These are phyloP conservation scores for Trametes polyzona DNA, from an alignment of 1,284 basidiomycete species.

Conservation along the genomic window DNA sequence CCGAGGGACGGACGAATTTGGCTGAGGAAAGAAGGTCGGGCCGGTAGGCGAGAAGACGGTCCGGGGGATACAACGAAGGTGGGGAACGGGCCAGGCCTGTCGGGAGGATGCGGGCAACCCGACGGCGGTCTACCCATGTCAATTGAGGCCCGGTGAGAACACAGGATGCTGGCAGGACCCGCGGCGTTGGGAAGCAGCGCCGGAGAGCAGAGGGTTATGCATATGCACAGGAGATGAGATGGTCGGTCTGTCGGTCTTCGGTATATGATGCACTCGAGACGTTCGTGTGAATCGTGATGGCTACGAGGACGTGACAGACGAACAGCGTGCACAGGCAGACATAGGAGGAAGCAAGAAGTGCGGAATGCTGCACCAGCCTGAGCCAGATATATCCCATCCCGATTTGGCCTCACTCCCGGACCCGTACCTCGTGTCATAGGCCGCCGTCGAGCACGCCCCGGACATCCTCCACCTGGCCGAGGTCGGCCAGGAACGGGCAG, in stretches of 20 bases:
- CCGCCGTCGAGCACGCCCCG: conserved; percentile 90
- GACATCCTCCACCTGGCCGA: conserved; percentile 87
- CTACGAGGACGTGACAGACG: conserved; percentile 26
- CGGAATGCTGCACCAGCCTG: conserved; percentile 6
- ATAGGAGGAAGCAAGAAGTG: conserved; percentile 11
- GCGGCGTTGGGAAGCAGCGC: background rate
- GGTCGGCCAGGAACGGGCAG: conserved; percentile 90
- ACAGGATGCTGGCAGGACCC: background rate
- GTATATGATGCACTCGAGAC: conserved; percentile 16
- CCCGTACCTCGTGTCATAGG: conserved; percentile 46
- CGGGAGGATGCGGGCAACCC: too few species aligned
- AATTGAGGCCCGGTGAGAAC: background rate
- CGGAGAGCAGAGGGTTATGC: background rate
- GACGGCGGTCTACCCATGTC: too few species aligned
- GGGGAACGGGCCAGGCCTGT: too few species aligned
- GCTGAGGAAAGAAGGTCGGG: background rate
- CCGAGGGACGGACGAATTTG: background rate
- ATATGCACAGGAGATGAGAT: conserved; percentile 11
- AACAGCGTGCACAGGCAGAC: conserved; percentile 24
- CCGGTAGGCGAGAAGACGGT: background rate
- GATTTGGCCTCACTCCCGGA: conserved; percentile 16
- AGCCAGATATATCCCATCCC: conserved; percentile 12
- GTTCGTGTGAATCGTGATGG: conserved; percentile 22
- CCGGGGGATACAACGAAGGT: background rate
- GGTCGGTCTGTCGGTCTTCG: too few species aligned